These are phyloP conservation scores for Xylaria longipes DNA, from an alignment of 495 filamentous ascomycete species.

Conservation along the genomic window DNA sequence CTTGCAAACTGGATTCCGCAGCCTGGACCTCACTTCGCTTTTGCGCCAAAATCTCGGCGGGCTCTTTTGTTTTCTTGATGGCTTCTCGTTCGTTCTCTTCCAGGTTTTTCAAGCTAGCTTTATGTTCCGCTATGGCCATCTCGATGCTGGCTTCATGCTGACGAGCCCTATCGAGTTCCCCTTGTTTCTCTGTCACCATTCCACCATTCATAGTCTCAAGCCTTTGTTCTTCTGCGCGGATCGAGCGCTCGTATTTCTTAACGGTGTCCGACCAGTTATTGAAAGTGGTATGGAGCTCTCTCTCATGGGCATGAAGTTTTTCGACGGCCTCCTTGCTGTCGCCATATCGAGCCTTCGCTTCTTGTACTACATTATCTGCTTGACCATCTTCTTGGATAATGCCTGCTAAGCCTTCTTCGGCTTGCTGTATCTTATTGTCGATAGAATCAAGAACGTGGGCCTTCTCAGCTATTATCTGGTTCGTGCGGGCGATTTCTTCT, in stretches of 20 bases:
- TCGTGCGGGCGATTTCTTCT: constrained; percentile 36
- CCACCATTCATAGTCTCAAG: constrained; percentile 64
- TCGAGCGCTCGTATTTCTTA: constrained; percentile 45
- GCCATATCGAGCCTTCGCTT: constrained; percentile 47
- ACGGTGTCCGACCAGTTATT: constrained; percentile 43
- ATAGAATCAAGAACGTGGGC: constrained; percentile 35
- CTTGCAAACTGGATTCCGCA: constrained; percentile 46
- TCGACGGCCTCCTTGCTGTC: constrained; percentile 37
- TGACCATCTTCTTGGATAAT: constrained; percentile 46
- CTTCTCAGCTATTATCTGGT: constrained; percentile 37
- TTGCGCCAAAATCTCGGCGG: constrained; percentile 45
- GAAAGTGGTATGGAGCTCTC: constrained; percentile 51
- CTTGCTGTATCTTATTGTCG: constrained; percentile 39
- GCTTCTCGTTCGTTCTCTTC: constrained; percentile 38
- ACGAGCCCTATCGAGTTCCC: constrained; percentile 57
- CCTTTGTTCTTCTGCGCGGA: constrained; percentile 49
- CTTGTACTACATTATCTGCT: constrained; percentile 43
- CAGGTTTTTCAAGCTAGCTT: constrained; percentile 32
- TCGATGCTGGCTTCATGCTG: constrained; percentile 52
- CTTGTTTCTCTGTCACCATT: constrained; percentile 43
- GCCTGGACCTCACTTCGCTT: constrained; percentile 59
- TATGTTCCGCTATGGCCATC: constrained; percentile 44
- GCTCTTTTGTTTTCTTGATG: constrained; percentile 38
- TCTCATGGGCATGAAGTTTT: constrained; percentile 52
- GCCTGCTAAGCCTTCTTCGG: constrained; percentile 31